Conservation (phyloP, 192 early-diverging fungal species). For the Gaertneriomyces sp. region DNA sequence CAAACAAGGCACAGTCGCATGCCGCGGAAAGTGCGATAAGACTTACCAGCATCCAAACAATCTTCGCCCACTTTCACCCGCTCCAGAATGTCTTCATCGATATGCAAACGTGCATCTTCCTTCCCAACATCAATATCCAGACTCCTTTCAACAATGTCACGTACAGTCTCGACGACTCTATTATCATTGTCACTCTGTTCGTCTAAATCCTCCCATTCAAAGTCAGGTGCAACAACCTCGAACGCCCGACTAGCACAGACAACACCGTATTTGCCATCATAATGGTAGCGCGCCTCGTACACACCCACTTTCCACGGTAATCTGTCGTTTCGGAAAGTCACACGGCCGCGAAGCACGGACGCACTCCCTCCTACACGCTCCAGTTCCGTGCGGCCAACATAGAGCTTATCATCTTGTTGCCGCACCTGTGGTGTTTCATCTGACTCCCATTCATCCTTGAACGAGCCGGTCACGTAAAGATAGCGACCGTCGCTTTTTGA, state of each 20-base stretch:
- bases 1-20: background rate
- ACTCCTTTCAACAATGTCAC: conserved; percentile 27
- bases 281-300: conserved; percentile 91
- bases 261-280: conserved; percentile 80
- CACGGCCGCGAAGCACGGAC: conserved; percentile 43
- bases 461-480: conserved; percentile 61
- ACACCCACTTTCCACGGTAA: conserved; percentile 83
- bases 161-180: conserved; percentile 18
- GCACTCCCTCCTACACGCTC: conserved; percentile 24
- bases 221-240: conserved; percentile 58
- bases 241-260: conserved; percentile 74
- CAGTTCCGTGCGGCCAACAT: conserved; percentile 6
- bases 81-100: conserved; percentile 30
- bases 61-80: conserved; percentile 22
- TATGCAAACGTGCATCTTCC: conserved; percentile 14
- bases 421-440: conserved; percentile 34
- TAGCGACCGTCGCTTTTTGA: conserved; percentile 68
- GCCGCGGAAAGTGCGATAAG: background rate
- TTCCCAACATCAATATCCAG: conserved; percentile 30
- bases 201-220: conserved; percentile 21
- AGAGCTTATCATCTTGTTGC: conserved; percentile 30
- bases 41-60: conserved; percentile 22
- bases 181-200: conserved; percentile 4
- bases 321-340: conserved; percentile 62
- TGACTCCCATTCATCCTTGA: conserved; percentile 50